Evolutionary conservation across 2,329 filamentous ascomycete genomes (phyloP), one percentile per base, ranked within the genome.

Genomic region (Phoma sp.): DNA sequence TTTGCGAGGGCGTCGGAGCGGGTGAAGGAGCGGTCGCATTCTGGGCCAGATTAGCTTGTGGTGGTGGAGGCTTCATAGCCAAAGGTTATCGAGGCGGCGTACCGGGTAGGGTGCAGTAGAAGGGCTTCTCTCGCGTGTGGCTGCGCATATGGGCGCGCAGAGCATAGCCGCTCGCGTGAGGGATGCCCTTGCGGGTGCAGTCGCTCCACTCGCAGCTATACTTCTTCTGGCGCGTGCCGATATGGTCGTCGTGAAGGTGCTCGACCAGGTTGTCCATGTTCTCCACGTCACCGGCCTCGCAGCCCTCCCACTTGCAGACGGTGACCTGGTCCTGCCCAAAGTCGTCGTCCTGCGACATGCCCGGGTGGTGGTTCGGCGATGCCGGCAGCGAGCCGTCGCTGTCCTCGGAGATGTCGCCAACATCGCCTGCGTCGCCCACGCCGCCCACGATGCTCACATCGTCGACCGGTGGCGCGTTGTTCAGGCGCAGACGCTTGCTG

Each of bases 141-240:
- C 93, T 97, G 65, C 95, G 84, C 93, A 99, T 96, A 72, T 99
- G 95, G 9, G 95, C 95, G 74, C 96, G 93, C 61, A 99, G 80
- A 4, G 95, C 95, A 78, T 99, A 99, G 2, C 92, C 95, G 69
- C 92, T 96, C 1, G 94, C 94, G 77, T 99, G 95, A 17, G 91
- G 88, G 76, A 95, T 87, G 56, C 92, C 92, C 79, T 96, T 98
- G 58, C 93, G 81, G 48, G 83, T 84, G 74, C 95, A 99, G 63
- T 94, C 94, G 56, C 85, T 86, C 95, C 95, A 99, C 77, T 98
- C 94, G 77, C 95, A 99, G n/a, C 91, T 92, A 74, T 98, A 98
- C 76, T 95, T 96, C 78, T 96, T 96, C 78, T 95, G 91, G 50
- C 93, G 86, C 58, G 88, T 91, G 71, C 95, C 92, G 69, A 98